Base-by-base conservation (phyloP, 257 asterid genomes). In the Jasminum sambac region DNA sequence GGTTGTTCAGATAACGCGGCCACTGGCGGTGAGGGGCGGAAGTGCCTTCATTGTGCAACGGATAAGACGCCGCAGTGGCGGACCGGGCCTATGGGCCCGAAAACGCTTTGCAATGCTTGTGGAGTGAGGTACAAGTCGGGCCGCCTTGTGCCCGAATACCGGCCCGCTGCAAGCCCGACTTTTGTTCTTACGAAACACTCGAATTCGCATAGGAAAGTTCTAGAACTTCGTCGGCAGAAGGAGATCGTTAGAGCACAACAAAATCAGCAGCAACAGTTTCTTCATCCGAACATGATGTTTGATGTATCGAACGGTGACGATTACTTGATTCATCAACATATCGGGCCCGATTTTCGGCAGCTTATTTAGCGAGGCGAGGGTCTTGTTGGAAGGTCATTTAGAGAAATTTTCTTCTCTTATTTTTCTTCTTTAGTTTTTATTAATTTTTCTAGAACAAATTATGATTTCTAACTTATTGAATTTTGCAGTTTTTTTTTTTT, bases 61-160 rank as follows among this genome's bases (percentile, higher is more conserved):
- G 96, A 92, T 80, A 92, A 92, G 86, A 92, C 98, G 41, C 98
- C 98, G 4, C 98, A 92, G 63, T 90, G 98, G 98, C 68, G 98
- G 50, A 92, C 97, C 2, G 98, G 98, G 64, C 97, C 98, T 26
- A 68, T 85, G 95, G 98, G 98, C 37, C 98, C 98, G 19, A 92
- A 92, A 78, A 92, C 98, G 1, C 89, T 90, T 12, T 92, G 98
- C 74, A 92, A 92, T 23, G 98, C 98, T 0, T 92, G 98, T 63
- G 98, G 98, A 3, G 98, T 92, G 1, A 66, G 98, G 82, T 90
- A 86, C 79, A 92, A 92, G 79, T 90, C 98, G 26, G 98, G 98
- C 3, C 76, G 98, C n/a, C 92, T 92, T 0, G 97, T 92, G 63
- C 96, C 98, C 0, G 98, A 92, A 11, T 92, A 92, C 74, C 79